Conservation (phyloP, 345 rosid species). For the Eutrema yunnanense region DNA sequence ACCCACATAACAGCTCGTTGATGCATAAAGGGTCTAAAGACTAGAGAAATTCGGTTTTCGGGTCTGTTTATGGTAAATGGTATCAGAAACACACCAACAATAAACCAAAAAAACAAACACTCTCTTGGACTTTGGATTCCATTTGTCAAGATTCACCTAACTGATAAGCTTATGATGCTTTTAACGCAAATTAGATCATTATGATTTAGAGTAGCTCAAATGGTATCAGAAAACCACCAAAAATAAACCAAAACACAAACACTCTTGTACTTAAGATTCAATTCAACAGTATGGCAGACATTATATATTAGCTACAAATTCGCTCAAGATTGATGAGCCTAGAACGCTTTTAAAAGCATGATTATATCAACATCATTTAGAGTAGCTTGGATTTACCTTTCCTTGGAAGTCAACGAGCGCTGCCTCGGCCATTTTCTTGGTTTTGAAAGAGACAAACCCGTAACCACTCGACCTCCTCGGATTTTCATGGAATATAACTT, state of each 20-base stretch:
- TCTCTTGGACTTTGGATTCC: not conserved
- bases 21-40: not conserved
- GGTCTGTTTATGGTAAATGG: not conserved
- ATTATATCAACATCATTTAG: not conserved
- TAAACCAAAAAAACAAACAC: not conserved
- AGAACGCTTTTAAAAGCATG: not conserved
- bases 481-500: slow-evolving; percentile 63
- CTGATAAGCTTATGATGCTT: not conserved
- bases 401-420: slow-evolving; percentile 56
- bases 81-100: slow-evolving; percentile 2
- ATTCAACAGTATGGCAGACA: not conserved
- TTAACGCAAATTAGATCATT: not conserved
- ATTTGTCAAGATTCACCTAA: not conserved
- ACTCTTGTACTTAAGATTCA: no score
- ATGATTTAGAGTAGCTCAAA: not conserved
- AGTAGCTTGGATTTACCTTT: slow-evolving; percentile 44
- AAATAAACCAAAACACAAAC: not conserved
- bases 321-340: not conserved
- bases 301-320: not conserved
- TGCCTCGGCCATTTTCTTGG: slow-evolving; percentile 64
- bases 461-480: slow-evolving; percentile 74
- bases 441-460: slow-evolving; percentile 75
- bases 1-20: not conserved
- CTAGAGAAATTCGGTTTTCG: not conserved
- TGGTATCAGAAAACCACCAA: not conserved